These are phyloP conservation scores for Elaphomyces granulatus DNA, from an alignment of 495 filamentous ascomycete species.

Conservation along the genomic window DNA sequence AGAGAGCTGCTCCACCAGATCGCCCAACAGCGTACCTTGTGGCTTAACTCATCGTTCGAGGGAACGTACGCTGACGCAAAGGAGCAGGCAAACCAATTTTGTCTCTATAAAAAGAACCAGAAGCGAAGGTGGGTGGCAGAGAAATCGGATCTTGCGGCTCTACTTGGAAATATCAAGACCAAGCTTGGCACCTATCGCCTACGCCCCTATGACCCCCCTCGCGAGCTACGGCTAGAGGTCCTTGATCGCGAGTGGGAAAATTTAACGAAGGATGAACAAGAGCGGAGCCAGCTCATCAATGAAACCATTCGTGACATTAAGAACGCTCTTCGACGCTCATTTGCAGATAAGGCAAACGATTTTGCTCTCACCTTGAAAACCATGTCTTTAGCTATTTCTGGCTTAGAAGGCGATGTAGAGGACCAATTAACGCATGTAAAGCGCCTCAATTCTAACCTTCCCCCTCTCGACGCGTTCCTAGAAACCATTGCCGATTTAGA, in stretches of 20 bases:
- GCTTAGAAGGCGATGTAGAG: constrained; percentile 87
- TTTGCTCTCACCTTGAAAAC: constrained; percentile 91
- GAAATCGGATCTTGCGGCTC: constrained; percentile 83
- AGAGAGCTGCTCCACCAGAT: constrained; percentile 62
- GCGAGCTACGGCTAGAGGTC: constrained; percentile 60
- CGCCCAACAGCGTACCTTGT: constrained; percentile 50
- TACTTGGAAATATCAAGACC: constrained; percentile 97
- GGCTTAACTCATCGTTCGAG: constrained; percentile 68
- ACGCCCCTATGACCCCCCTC: constrained; percentile 77
- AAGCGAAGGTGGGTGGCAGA: constrained; percentile 95
- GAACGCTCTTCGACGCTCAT: constrained; percentile 76
- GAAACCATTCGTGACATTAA: constrained; percentile 98
- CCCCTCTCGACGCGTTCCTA: constrained; percentile 78
- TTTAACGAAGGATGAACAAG: constrained; percentile 67
- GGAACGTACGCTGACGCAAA: constrained; percentile 92
- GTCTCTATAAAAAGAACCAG: constrained; percentile 68
- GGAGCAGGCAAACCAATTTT: constrained; percentile 66
- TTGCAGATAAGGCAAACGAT: constrained; percentile 94
- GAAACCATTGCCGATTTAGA: constrained; percentile 69
- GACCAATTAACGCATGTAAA: constrained; percentile 81
- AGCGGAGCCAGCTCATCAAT: constrained; percentile 83
- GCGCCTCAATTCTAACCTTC: constrained; percentile 62
- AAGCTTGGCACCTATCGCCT: constrained; percentile 91
- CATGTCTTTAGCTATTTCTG: constrained; percentile 81
- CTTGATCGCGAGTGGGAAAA: constrained; percentile 70